Base-by-base conservation (phyloP, 495 filamentous ascomycete species). In the Penicillium pulvis region DNA sequence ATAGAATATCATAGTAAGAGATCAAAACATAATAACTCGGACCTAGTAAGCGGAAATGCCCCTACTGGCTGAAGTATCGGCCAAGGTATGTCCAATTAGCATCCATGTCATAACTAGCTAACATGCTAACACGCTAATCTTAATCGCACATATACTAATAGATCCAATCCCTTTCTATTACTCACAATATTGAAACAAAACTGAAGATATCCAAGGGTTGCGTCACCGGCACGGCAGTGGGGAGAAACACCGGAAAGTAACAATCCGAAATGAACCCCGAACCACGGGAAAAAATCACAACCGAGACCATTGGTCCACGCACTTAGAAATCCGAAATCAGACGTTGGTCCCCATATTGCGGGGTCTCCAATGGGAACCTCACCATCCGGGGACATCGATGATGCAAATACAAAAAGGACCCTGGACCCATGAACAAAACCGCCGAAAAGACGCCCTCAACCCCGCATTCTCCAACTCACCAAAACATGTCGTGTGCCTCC, bases 401-500 rank as follows among this genome's bases (percentile, higher is more conserved):
- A 39, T 23, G 14, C 28, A 8, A 52, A 17, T 52, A 51, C 19
- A 52, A 52, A 39, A 52, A 52, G 47, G n/a, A 50, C 50, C 31
- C 50, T 8, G 23, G 17, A 36, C 33, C 50, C 31, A 24, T 7
- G 23, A 11, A 7, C 14, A 7, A 7, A 28, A 6, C 20, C 20
- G 20, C 1, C 3, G 14, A 12, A 24, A 26, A 47, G n/a, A 24
- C 4, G 9, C 20, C 8, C 1, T 4, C 11, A 2, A 17, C 48
- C 26, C 28, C 48, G 26, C 26, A 51, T 51, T 51, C 26, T 35
- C 39, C 39, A 41, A 36, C 11, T 16, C 17, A n/a, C 6, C 43
- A 48, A 39, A 48, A 35, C 39, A 77, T 77, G 73, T 61, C 71
- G 39, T 77, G 75, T 55, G 42, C 67, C 24, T 55, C 68, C 6